Percentiles rank a stretch among this genome's conserved stretches.
Evolutionary conservation across 225 moss, liverwort and hornwort species (phyloP).

Genomic region (Straminergon stramineum): DNA sequence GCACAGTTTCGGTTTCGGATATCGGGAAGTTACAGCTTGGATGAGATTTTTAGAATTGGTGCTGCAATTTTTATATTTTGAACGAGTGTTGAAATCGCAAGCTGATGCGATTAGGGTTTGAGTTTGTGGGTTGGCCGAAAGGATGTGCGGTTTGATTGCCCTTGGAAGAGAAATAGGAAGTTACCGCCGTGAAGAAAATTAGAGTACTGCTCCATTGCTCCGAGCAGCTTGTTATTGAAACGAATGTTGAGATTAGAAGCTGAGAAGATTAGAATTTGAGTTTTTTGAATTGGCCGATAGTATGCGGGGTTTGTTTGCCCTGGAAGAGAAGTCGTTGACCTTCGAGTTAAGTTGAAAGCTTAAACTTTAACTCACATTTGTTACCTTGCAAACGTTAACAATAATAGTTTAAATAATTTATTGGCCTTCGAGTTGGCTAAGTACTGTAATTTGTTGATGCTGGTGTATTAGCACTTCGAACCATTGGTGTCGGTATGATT

Average conservation of each 20-base stretch:
- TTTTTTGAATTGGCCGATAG: not conserved
- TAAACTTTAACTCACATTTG: not conserved
- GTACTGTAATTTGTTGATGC: not conserved
- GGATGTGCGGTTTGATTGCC: not conserved
- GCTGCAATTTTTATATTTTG: not conserved
- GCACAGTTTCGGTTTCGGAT: not conserved
- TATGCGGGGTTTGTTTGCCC: not conserved
- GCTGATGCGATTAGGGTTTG: not conserved
- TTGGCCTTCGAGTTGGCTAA: not conserved
- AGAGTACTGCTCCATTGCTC: not conserved
- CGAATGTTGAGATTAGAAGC: not conserved
- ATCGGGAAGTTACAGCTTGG: not conserved
- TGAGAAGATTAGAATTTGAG: not conserved
- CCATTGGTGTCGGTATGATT: not conserved
- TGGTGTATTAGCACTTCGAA: not conserved
- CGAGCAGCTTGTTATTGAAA: not conserved
- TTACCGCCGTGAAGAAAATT: not conserved
- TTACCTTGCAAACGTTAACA: not conserved
- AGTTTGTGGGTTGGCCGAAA: not conserved
- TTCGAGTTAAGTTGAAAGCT: not conserved
- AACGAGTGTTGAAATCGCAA: not conserved
- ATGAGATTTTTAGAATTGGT: not conserved
- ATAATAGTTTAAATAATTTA: not conserved
- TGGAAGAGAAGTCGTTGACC: not conserved
- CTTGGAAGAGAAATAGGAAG: not conserved